Percentiles rank a stretch among this genome's conserved stretches.
These are phyloP conservation scores for Mycena haematopus DNA, from an alignment of 768 basidiomycete species.

Conservation along the genomic window DNA sequence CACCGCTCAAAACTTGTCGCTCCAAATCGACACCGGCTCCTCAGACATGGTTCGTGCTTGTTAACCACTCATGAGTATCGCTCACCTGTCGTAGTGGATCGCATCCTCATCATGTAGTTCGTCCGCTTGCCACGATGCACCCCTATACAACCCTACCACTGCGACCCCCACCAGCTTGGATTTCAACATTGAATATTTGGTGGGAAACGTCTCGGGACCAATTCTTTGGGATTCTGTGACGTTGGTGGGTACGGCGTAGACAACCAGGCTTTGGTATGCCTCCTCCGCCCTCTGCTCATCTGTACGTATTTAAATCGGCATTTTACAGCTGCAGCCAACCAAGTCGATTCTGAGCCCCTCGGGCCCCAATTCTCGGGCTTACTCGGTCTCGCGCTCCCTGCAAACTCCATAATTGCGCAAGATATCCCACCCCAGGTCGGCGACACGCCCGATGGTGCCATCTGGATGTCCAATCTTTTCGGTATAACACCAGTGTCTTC, in stretches of 20 bases:
- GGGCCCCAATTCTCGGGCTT: constrained; percentile 65
- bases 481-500: constrained; percentile 59
- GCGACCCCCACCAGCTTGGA: constrained; percentile 48
- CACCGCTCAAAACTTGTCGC: constrained; percentile 54
- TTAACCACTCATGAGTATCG: not conserved
- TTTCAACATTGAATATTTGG: constrained; percentile 65
- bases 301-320: not conserved
- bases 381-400: constrained; percentile 77
- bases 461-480: constrained; percentile 74
- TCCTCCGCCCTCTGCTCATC: not conserved
- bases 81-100: constrained; percentile 64
- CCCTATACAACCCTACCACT: constrained; percentile 61
- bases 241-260: constrained; percentile 69
- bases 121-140: constrained; percentile 53
- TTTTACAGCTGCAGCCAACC: constrained; percentile 60
- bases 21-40: constrained; percentile 85
- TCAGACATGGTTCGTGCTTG: constrained; percentile 69
- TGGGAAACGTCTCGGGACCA: constrained; percentile 64
- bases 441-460: constrained; percentile 67
- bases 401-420: constrained; percentile 69
- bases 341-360: constrained; percentile 64
- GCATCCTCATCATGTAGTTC: constrained; percentile 70
- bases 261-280: constrained; percentile 73
- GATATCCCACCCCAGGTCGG: constrained; percentile 53
- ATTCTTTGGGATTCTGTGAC: constrained; percentile 72